Base-by-base conservation (phyloP, 257 asterid species). In the Asclepias syriaca region DNA sequence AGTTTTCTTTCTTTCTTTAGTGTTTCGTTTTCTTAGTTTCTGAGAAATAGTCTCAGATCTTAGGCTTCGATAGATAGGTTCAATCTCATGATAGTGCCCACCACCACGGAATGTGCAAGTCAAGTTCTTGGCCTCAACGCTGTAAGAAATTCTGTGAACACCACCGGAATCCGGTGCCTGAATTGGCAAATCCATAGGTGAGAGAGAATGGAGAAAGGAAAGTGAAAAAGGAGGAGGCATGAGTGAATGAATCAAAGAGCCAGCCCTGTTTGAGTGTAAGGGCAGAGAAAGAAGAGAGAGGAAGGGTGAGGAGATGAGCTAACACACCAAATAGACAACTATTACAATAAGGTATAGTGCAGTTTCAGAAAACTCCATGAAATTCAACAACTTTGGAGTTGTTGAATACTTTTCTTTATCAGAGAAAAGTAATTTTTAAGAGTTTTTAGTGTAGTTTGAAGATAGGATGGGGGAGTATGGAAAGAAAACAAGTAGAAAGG, bases 151-250 rank as follows among this genome's bases (percentile, higher is more conserved):
- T 66, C 65, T 69, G 71, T 60, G 71, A 59, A 76, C 66, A 59
- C 77, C 66, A 15, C 74, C 77, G 54, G 82, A 53, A 18, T 57
- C 81, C 58, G 84, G 89, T 4, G 66, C 18, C 74, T 53, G 69
- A 11, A 81, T 74, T 5, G 93, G 97, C 71, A 90, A 74, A 73
- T 90, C 98, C 97, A 88, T 92, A 7, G 78, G 60, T 65, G 66
- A 74, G 57, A 63, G 15, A 54, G 71, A 64, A 54, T 64, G 18
- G 76, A 74, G 66, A 48, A 58, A 72, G 40, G 72, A 72, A 67
- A 74, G 18, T 32, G 53, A 72, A 80, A 79, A 70, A 54, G 21
- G 59, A 65, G 29, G 66, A 24, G 75, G 59, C 57, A 63, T 50
- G 65, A 40, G 72, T 29, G 49, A 61, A 65, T 43, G 15, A 2